Conservation (phyloP, 352 stramenopile species). For the Stramenopiles sp. region DNA sequence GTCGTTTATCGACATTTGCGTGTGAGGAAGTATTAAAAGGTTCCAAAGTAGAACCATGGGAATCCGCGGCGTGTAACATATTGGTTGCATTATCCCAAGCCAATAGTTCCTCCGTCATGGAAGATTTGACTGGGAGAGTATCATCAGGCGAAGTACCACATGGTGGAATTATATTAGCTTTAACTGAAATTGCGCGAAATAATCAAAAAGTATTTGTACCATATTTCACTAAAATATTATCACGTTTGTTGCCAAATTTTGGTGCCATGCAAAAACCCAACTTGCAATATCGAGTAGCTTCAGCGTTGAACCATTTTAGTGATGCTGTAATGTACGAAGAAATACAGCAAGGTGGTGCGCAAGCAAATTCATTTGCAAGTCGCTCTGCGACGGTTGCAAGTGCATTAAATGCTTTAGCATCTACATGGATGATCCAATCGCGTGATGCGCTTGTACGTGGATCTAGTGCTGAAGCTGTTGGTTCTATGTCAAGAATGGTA, state of each 20-base stretch:
- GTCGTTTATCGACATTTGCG: not conserved
- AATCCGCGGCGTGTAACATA: not conserved
- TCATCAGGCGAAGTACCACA: not conserved
- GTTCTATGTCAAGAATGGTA: not conserved
- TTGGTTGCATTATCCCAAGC: not conserved
- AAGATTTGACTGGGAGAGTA: not conserved
- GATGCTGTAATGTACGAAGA: not conserved
- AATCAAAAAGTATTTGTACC: not conserved
- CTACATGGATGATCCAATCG: not conserved
- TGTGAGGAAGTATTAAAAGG: not conserved
- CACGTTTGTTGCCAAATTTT: not conserved
- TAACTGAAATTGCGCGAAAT: not conserved
- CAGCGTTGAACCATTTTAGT: not conserved
- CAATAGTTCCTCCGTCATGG: not conserved
- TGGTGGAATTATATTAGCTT: not conserved
- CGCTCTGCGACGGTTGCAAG: not conserved
- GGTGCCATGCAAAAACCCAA: not conserved
- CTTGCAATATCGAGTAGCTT: not conserved
- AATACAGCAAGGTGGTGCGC: not conserved
- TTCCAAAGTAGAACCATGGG: not conserved
- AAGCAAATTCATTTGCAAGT: not conserved
- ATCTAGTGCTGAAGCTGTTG: not conserved
- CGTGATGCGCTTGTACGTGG: not conserved
- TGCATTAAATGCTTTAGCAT: not conserved
- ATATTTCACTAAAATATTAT: not conserved